Percentiles rank a stretch among this genome's conserved stretches.
Evolutionary conservation across 2,329 filamentous ascomycete genomes (phyloP).

Genomic region (Hypoxylon sp.): DNA sequence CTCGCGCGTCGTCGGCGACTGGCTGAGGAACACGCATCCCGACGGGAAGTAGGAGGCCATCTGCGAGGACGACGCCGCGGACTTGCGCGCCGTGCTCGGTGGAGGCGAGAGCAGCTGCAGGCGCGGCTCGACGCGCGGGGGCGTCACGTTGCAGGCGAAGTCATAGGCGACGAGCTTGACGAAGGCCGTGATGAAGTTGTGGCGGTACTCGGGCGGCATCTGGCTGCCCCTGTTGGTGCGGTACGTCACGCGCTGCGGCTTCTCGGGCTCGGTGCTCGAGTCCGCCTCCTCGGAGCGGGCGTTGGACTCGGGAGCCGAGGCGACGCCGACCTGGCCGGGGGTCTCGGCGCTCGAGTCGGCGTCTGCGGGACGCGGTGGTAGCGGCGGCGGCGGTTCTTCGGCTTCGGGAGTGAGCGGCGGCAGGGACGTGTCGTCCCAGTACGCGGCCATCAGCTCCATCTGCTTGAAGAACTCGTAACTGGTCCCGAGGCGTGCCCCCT

Average conservation of each 20-base stretch:
- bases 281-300: slow-evolving; percentile 25
- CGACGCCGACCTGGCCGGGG: slow-evolving; percentile 23
- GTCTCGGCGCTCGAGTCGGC: slow-evolving; percentile 34
- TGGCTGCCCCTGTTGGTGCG: slow-evolving; percentile 60
- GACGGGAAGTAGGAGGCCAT: slow-evolving; percentile 63
- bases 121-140: slow-evolving; percentile 65
- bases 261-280: slow-evolving; percentile 20
- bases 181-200: slow-evolving; percentile 65
- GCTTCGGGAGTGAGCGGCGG: slow-evolving; percentile 29
- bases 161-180: slow-evolving; percentile 71
- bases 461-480: slow-evolving; percentile 72
- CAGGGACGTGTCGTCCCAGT: slow-evolving; percentile 68
- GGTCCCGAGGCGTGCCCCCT: slow-evolving; percentile 65
- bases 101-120: slow-evolving; percentile 57
- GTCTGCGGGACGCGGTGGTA: slow-evolving; percentile 24
- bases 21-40: slow-evolving; percentile 66
- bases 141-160: slow-evolving; percentile 68
- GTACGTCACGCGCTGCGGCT: slow-evolving; percentile 43
- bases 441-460: slow-evolving; percentile 65
- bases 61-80: slow-evolving; percentile 37
- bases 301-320: slow-evolving; percentile 31
- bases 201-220: slow-evolving; percentile 66
- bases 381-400: slow-evolving; percentile 17
- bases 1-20: slow-evolving; percentile 66
- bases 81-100: slow-evolving; percentile 7